phyloP scores from a whole-genome alignment of 768 basidiomycete genomes.

The Holtermanniella nyarrowii region DNA sequence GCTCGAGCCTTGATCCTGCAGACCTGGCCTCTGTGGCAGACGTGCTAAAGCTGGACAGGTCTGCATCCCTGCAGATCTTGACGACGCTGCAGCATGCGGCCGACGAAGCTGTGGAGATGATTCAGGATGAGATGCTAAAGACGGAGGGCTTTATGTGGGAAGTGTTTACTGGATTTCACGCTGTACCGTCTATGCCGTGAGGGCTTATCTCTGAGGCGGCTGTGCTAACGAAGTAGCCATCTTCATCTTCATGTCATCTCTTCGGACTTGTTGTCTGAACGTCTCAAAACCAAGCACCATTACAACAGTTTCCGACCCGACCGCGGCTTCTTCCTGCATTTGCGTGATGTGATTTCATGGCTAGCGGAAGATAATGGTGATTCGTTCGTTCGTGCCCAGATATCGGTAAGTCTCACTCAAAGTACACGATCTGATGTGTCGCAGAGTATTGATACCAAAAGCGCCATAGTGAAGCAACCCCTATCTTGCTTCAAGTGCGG shows the following conservation, averaged over 20 bases:
- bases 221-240: constrained; percentile 16
- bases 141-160: constrained; percentile 40
- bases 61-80: constrained; percentile 51
- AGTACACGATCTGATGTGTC: too few relatives aligned
- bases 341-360: constrained; percentile 71
- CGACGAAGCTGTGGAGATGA: constrained; percentile 49
- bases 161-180: constrained; percentile 76
- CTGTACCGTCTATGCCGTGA: constrained; percentile 73
- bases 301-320: constrained; percentile 84
- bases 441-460: not conserved
- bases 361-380: constrained; percentile 3
- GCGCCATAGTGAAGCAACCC: constrained; percentile 13
- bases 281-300: constrained; percentile 77
- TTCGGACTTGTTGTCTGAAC: constrained; percentile 58
- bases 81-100: constrained; percentile 52
- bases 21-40: constrained; percentile 50
- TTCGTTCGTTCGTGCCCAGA: too few relatives aligned
- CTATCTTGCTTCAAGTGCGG: constrained; percentile 65
- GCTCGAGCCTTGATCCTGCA: constrained; percentile 37
- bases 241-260: constrained; percentile 71
- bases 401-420: too few relatives aligned
- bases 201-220: constrained; percentile 32
- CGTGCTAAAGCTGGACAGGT: constrained; percentile 51
- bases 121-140: constrained; percentile 68
- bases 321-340: constrained; percentile 67